phyloP scores from a whole-genome alignment of 225 moss, liverwort and hornwort genomes.

The Sphagnum contortum region DNA sequence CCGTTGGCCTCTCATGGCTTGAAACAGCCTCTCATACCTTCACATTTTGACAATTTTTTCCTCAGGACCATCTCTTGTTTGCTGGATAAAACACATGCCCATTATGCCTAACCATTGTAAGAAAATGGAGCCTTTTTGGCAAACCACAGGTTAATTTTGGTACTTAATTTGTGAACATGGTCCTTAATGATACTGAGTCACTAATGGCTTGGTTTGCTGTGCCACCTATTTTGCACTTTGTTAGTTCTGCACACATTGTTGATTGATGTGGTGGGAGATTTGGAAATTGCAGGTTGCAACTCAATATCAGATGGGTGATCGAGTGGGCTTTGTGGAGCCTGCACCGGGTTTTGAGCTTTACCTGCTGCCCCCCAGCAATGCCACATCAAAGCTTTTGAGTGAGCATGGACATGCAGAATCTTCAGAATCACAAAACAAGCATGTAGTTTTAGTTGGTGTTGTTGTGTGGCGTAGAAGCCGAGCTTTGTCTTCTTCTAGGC shows the following conservation, averaged over 20 bases:
- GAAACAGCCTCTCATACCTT: too few species aligned
- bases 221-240: not conserved
- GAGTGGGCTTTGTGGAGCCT: constrained; percentile 91
- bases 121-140: too few species aligned
- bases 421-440: constrained; percentile 31
- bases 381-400: constrained; percentile 59
- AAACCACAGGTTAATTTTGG: too few species aligned
- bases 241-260: not conserved
- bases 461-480: constrained; percentile 95
- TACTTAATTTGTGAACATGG: too few species aligned
- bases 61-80: too few species aligned
- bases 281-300: constrained; percentile 54
- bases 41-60: too few species aligned
- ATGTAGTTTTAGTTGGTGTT: constrained; percentile 81
- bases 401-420: constrained; percentile 51
- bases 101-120: too few species aligned
- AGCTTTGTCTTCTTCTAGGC: constrained; percentile 48
- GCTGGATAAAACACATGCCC: too few species aligned
- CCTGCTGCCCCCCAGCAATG: constrained; percentile 69
- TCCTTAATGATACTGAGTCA: too few species aligned
- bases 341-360: constrained; percentile 81
- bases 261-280: not conserved
- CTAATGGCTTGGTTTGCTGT: too few species aligned
- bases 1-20: too few species aligned
- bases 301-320: constrained; percentile 84